Evolutionary conservation across 768 basidiomycete genomes (phyloP), one percentile per base, ranked within the genome.

Genomic region (Boletus rubroflammeus): DNA sequence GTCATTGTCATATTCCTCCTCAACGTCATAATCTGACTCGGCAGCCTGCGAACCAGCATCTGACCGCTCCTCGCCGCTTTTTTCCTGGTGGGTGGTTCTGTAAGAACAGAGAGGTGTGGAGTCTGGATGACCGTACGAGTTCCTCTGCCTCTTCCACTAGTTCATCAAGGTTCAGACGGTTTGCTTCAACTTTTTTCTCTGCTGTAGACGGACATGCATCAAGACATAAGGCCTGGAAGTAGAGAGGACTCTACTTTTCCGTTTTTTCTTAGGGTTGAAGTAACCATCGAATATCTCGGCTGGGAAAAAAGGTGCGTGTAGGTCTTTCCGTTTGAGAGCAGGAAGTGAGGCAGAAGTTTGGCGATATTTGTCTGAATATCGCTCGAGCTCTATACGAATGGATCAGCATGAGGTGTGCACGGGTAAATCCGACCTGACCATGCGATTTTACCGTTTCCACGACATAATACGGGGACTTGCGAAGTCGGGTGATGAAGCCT

Each of bases 1-100:
- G 58, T 93, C 91, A 60, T 93, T 92, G 69, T 93, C 91, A 64
- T 93, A 91, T 62, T 92, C 90, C 68, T 95, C 92, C 31, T 92
- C 88, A 21, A 89, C 88, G 58, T 92, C 90, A 64, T 92, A 92
- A 67, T 93, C 90, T 25, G 82, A 84, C 38, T 83, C 82, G 7
- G 71, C 79, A 29, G 69, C 80, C 61, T 86, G 84, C 11, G 87
- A 88, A 21, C 82, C 87, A 25, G 69, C 78, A 15, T 88, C 83
- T 29, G 86, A 89, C 4, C 75, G 75, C 53, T 90, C 88, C 6
- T 85, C 84, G 23, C 78, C 80, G 0, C 86, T 87, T 61, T 89
- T 87, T 60, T 86, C 85, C 82, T 89, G 32, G 44, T 9, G 45
- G 1, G 23, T 32, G 25, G 32, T 31, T 2, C 6, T 10, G 17